Evolutionary conservation across 495 filamentous ascomycete species (phyloP), one percentile per base, ranked within the genome.

Genomic region (Talaromyces thailandensis): DNA sequence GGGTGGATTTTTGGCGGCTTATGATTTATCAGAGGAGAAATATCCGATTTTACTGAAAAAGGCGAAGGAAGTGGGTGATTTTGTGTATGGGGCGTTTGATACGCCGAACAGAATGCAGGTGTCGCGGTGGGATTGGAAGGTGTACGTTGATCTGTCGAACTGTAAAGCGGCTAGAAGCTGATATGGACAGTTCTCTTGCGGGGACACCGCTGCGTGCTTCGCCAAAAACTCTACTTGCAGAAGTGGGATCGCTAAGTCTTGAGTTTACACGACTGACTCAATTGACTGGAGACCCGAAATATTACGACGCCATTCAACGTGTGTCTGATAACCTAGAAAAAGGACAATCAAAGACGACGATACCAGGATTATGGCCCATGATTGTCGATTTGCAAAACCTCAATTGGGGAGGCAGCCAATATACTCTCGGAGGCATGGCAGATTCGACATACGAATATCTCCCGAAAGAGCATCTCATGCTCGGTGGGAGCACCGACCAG

Each of bases 401-500:
- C 32, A 68, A 69, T 25, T 84, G 86, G 57, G 70, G 68, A 14
- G 67, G 73, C 29, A 71, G 74, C n/a, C 75, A 78, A 43, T 98
- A 87, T 67, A 88, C 85, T 0, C 85, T 97, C 61, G 94, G 94
- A 28, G 92, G 89, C 58, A 88, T 88, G 78, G 89, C 93, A 52
- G 94, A 99, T 71, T 96, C 91, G 5, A 83, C 90, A 0, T 98
- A 98, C 70, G 94, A 99, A 70, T 99, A 99, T 72, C 84, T 99
- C 51, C 89, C 96, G n/a, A 99, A 98, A 69, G 74, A 82, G 64
- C 73, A 86, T 65, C 79, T 85, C 52, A 81, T 99, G 14, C 81
- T 98, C 8, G 93, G 92, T 58, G 94, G 88, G 2, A 78, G 85
- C 56, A 87, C 83, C 25, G 80, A 86, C 18, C 90, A 95, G 70